Evolutionary conservation across 331 rosid genomes (phyloP).

Genomic region (Pyrus hybrid): DNA sequence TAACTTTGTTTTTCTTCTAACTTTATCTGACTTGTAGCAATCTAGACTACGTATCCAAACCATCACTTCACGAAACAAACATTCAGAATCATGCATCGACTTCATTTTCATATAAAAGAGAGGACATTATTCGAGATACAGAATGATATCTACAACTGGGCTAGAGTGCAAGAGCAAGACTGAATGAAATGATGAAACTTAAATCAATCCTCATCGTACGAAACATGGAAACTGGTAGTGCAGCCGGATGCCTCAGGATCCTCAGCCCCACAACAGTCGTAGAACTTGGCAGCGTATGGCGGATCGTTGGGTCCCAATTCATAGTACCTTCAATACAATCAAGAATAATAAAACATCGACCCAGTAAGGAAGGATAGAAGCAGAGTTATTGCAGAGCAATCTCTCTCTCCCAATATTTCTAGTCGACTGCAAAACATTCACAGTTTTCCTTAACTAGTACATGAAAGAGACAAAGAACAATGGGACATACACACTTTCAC

Average conservation of each 20-base stretch:
- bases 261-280: slow-evolving; percentile 96
- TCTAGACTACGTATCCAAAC: neutral
- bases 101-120: neutral
- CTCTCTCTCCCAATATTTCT: neutral
- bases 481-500: neutral
- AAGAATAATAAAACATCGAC: slow-evolving; percentile 6
- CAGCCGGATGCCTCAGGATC: slow-evolving; percentile 70
- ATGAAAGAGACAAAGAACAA: neutral
- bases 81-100: no score
- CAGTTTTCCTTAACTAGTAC: neutral
- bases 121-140: neutral
- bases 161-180: neutral
- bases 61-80: neutral
- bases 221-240: slow-evolving; percentile 68
- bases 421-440: no score
- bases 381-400: no score
- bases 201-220: slow-evolving; percentile 62
- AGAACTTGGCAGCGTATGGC: slow-evolving; percentile 90
- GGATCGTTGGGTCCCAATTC: slow-evolving; percentile 82
- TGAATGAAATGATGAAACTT: neutral
- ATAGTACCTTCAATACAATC: slow-evolving; percentile 54
- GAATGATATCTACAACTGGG: neutral
- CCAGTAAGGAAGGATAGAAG: neutral
- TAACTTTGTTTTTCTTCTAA: no score
- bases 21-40: neutral